Evolutionary conservation across 2,329 filamentous ascomycete species (phyloP), one percentile per base, ranked within the genome.

Genomic region (Penicillium sp.): DNA sequence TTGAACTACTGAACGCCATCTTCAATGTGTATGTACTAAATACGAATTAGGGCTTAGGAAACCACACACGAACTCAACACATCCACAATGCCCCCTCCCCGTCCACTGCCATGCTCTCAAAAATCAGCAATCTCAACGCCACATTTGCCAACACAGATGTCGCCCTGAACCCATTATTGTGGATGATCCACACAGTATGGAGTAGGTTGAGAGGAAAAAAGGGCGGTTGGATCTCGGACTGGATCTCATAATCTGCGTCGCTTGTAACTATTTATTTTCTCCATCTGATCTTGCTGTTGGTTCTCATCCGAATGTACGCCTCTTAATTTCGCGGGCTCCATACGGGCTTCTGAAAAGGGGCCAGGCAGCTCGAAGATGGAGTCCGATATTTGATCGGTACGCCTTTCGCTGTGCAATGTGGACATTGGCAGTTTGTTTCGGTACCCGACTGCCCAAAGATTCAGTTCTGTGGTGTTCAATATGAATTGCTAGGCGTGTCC

Each of bases 101-200:
- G 31, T 25, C 19, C 22, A 25, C 41, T 38, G 29, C 14, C 28
- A 27, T 33, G 31, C 40, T n/a, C 47, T 19, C 47, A 49, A 45
- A 50, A 50, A 37, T 39, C 34, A 50, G 39, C 33, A 40, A 27
- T 25, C 13, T 29, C 40, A 50, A 41, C 41, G 46, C 47, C 41
- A 45, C 40, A 35, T 19, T 34, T 46, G 47, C 41, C 47, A 49
- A 30, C 41, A 48, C 38, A 25, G 16, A 25, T 16, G 27, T 27
- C 16, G 42, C 39, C 38, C n/a, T 7, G 38, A 34, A 40, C 18
- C 22, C 37, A 48, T 9, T 31, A 22, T 37, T 46, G 42, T 42
- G 45, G 42, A 45, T 53, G 53, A 56, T 22, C 39, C 41, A 58
- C 58, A 58, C 53, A 56, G 56, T n/a, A n/a, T n/a, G n/a, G n/a